Base-by-base conservation (phyloP, 108 stramenopile genomes). In the Parietichytrium sp. region DNA sequence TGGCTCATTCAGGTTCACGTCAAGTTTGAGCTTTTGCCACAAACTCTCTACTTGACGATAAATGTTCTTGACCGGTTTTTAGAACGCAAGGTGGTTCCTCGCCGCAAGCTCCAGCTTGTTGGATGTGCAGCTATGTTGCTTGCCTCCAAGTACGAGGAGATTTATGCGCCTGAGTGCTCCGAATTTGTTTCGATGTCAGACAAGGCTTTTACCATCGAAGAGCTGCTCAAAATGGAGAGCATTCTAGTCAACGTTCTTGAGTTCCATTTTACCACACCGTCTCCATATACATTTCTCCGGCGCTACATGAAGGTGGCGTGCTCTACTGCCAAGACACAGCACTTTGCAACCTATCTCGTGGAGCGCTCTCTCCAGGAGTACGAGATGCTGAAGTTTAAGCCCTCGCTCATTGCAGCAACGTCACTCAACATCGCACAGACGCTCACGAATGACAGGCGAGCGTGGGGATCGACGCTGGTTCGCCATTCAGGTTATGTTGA, bases 91-190 rank as follows among this genome's bases (percentile, higher is more conserved):
- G 80, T 89, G 80, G 95, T 97, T 30, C 48, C 54, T 31, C 90
- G 97, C 53, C 85, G 87, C 48, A 92, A 93, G 79, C 91, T 99
- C 49, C 98, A 99, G 89, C 93, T 99, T n/a, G 97, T 99, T 51
- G 98, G 97, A 30, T 95, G 98, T 27, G 95, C 97, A 12, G 92
- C 96, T 25, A 89, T 99, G 54, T 90, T 98, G 55, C 89, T 99
- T 78, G 97, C 97, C 29, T 94, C 93, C 79, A 99, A 99, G 88
- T 98, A 98, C 87, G 98, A 99, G 86, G 98, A 99, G 89, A 96
- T 98, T 81, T 98, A 97, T 87, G 96, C 98, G 10, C 97, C 97
- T 10, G 95, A 98, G 86, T 87, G 95, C 51, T 86, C 90, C 45
- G 98, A 99, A 78, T 93, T 96, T 36, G 97, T 99, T 26, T 98